phyloP scores from a whole-genome alignment of 257 asterid species.

The Gynochthodes officinalis region DNA sequence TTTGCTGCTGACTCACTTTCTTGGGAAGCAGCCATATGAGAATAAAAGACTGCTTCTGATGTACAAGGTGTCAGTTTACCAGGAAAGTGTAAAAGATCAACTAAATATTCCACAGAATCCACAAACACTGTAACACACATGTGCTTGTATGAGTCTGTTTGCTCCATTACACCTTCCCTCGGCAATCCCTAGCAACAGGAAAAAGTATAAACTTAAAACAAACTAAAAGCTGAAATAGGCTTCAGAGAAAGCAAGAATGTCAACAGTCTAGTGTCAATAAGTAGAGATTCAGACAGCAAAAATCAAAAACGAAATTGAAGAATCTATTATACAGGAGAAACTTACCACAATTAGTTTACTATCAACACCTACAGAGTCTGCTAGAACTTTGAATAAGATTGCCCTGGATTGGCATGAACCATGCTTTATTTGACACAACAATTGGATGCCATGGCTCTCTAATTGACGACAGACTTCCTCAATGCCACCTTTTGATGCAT shows the following conservation, averaged over 20 bases:
- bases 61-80: conserved; percentile 77
- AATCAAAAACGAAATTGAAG: neutral
- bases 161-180: conserved; percentile 59
- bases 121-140: conserved; percentile 61
- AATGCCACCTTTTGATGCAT: conserved; percentile 60
- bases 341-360: conserved; percentile 85
- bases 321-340: conserved; percentile 20
- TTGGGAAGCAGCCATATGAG: conserved; percentile 62
- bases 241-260: neutral
- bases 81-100: conserved; percentile 81
- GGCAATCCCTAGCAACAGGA: conserved; percentile 60
- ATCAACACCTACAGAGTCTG: conserved; percentile 72
- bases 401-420: conserved; percentile 83
- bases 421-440: conserved; percentile 79
- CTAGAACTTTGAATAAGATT: conserved; percentile 91
- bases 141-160: conserved; percentile 64
- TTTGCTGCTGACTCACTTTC: conserved; percentile 77
- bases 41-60: conserved; percentile 52
- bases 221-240: neutral
- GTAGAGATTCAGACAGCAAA: neutral
- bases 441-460: conserved; percentile 72
- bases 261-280: neutral
- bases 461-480: conserved; percentile 76
- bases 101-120: conserved; percentile 67
- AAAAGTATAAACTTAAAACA: neutral